These are phyloP conservation scores for Penicillium atrosanguineum DNA, from an alignment of 495 filamentous ascomycete species.

Conservation along the genomic window DNA sequence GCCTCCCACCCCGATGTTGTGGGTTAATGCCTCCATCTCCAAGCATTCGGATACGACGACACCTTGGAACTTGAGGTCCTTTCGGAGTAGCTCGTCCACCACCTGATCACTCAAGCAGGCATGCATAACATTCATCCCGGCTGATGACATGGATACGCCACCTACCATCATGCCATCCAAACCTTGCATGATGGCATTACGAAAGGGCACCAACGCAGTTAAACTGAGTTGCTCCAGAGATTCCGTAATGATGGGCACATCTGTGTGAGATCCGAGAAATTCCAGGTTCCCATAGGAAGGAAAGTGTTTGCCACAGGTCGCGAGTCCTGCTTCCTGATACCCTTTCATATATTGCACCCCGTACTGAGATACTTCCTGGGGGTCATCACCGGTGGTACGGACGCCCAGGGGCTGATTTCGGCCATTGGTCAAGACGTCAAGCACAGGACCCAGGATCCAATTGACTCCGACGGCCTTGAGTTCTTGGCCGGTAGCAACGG, in stretches of 20 bases:
- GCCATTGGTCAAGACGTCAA: slow-evolving; percentile 89
- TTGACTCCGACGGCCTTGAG: slow-evolving; percentile 85
- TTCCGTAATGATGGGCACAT: slow-evolving; percentile 90
- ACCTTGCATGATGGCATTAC: slow-evolving; percentile 78
- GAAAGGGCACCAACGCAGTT: slow-evolving; percentile 80
- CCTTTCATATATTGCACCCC: slow-evolving; percentile 85
- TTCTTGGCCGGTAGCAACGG: slow-evolving; percentile 83
- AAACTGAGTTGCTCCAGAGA: slow-evolving; percentile 82
- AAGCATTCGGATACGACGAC: slow-evolving; percentile 92
- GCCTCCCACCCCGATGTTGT: slow-evolving; percentile 89
- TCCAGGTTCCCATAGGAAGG: slow-evolving; percentile 92
- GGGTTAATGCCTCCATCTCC: slow-evolving; percentile 90
- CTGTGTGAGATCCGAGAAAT: slow-evolving; percentile 78
- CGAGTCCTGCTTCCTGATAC: slow-evolving; percentile 80
- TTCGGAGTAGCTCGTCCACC: slow-evolving; percentile 76
- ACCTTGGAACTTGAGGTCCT: slow-evolving; percentile 80
- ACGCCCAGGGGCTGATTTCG: slow-evolving; percentile 85
- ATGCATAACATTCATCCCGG: slow-evolving; percentile 86
- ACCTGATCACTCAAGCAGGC: slow-evolving; percentile 89
- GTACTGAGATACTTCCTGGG: slow-evolving; percentile 85
- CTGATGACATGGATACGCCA: slow-evolving; percentile 81
- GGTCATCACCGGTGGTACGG: slow-evolving; percentile 78
- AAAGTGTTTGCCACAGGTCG: slow-evolving; percentile 89
- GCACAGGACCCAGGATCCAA: slow-evolving; percentile 81
- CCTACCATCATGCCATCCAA: slow-evolving; percentile 92